Evolutionary conservation across 2,329 filamentous ascomycete genomes (phyloP).

Genomic region (Nemania sp.): DNA sequence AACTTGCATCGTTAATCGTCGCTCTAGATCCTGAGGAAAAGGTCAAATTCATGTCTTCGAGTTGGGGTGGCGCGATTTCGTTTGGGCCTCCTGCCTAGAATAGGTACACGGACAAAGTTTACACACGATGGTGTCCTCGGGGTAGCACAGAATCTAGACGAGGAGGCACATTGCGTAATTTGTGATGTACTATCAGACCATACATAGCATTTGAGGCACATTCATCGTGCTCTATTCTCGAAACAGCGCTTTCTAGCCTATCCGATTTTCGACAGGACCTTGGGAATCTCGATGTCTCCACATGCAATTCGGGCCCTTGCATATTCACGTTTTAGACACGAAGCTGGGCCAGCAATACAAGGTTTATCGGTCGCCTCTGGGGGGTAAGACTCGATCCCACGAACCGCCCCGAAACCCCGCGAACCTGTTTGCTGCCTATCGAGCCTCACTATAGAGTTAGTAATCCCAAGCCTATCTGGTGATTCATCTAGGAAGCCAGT

Average conservation of each 20-base stretch:
- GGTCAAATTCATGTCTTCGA: background rate
- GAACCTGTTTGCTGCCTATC: conserved; percentile 1
- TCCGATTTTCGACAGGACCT: background rate
- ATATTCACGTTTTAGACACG: background rate
- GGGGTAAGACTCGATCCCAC: background rate
- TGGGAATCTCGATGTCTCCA: background rate
- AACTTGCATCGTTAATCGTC: background rate
- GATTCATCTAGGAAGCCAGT: background rate
- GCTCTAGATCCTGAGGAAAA: background rate
- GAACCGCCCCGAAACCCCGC: background rate
- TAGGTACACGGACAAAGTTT: background rate
- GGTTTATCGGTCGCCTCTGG: background rate
- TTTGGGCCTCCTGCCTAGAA: background rate
- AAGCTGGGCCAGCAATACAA: background rate
- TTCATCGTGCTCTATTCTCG: background rate
- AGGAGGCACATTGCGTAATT: background rate
- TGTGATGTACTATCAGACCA: background rate
- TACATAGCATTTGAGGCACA: background rate
- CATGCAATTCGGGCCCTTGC: background rate
- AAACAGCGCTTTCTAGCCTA: background rate
- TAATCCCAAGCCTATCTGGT: background rate
- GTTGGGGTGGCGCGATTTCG: background rate
- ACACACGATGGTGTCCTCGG: no score
- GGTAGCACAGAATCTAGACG: no score
- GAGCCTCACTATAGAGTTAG: background rate